Percentiles rank a stretch among this genome's conserved stretches.
These are phyloP conservation scores for Saccharum hybrid DNA, from an alignment of 202 grass and related monocot species.

Conservation along the genomic window DNA sequence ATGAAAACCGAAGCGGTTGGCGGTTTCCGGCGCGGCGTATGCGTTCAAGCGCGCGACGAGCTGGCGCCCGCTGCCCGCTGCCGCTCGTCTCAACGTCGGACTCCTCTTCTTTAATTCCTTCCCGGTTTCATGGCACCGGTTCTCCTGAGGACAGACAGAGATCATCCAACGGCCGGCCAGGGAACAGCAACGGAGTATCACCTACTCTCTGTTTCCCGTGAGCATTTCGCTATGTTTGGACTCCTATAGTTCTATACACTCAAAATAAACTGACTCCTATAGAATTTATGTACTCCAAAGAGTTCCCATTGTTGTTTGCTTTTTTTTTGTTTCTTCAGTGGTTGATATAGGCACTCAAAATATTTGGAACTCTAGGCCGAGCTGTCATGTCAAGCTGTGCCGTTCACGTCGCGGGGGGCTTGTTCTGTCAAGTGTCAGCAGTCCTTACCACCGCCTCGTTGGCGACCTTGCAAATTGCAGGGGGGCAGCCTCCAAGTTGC, in stretches of 20 bases:
- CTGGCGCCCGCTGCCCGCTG: not conserved
- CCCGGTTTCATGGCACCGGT: conserved; percentile 30
- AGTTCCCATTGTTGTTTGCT: not conserved
- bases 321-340: not conserved
- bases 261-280: not conserved
- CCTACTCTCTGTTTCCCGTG: not conserved
- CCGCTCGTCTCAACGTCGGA: not conserved
- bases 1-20: not conserved
- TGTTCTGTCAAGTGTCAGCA: not conserved
- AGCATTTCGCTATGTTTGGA: not conserved
- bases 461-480: not conserved
- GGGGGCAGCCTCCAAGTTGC: not conserved
- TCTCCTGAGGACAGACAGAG: conserved; percentile 1
- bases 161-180: conserved; percentile 8
- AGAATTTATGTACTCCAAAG: not conserved
- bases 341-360: too few relatives aligned
- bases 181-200: not conserved
- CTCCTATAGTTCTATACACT: too few relatives aligned
- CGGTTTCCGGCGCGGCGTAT: not conserved
- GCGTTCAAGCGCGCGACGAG: conserved; percentile 13
- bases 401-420: not conserved
- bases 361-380: not conserved
- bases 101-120: not conserved
- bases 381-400: not conserved
- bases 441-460: not conserved